Conservation (phyloP, 257 asterid genomes). For the Nicotiana sylvestris region DNA sequence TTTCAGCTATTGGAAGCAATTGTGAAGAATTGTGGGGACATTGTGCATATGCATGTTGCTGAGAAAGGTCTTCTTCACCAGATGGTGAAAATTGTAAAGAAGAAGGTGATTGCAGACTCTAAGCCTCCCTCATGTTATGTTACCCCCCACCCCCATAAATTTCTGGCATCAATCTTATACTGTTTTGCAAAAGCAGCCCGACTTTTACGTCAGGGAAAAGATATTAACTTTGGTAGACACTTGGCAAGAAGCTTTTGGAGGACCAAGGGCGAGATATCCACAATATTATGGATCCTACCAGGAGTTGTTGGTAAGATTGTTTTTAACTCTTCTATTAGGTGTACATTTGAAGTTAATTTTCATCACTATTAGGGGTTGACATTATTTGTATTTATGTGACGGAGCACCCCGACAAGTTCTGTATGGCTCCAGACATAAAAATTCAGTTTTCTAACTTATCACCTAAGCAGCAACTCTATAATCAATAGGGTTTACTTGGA, state of each 20-base stretch:
- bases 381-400: background rate
- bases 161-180: conserved; percentile 2
- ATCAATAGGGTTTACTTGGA: background rate
- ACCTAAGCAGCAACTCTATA: background rate
- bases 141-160: background rate
- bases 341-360: background rate
- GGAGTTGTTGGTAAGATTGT: conserved; percentile 15
- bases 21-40: conserved; percentile 77
- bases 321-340: background rate
- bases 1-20: conserved; percentile 70
- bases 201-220: conserved; percentile 17
- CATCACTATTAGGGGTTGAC: background rate
- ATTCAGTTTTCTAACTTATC: background rate
- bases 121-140: background rate
- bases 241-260: conserved; percentile 28
- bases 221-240: conserved; percentile 13
- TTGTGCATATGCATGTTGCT: conserved; percentile 77
- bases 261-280: conserved; percentile 23
- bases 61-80: conserved; percentile 71
- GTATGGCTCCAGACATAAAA: background rate
- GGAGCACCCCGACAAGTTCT: background rate
- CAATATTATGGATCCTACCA: conserved; percentile 20
- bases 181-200: conserved; percentile 11
- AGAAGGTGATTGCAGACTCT: conserved; percentile 20
- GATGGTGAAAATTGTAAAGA: conserved; percentile 71